A percentile compares a stretch with the other conserved stretches of the same genome.
Conservation (phyloP, 352 stramenopile species). For the Pythium apleroticum region DNA sequence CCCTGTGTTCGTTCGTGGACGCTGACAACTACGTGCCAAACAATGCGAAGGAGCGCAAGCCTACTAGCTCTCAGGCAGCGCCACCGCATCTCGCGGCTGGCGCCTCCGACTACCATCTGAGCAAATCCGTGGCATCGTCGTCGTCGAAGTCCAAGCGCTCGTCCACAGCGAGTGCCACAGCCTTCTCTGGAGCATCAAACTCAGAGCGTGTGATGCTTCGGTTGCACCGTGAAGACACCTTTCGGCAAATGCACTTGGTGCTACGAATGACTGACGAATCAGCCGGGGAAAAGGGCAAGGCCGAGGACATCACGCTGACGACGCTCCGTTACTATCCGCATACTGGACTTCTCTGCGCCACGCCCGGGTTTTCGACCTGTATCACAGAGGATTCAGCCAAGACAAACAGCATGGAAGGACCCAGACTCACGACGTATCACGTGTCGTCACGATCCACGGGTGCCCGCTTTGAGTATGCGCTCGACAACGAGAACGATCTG, state of each 20-base stretch:
- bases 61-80: neutral
- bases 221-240: constrained; percentile 50
- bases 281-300: neutral
- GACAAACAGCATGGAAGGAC: constrained; percentile 35
- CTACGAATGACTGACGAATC: constrained; percentile 33
- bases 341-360: constrained; percentile 49
- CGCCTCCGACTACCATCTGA: constrained; percentile 8
- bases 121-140: neutral
- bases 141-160: neutral
- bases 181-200: constrained; percentile 7
- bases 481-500: constrained; percentile 63
- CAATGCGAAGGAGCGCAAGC: neutral
- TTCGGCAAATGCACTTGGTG: constrained; percentile 67
- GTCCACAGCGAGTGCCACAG: neutral
- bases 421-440: constrained; percentile 49
- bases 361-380: constrained; percentile 53
- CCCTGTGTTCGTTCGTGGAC: constrained; percentile 44
- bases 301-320: constrained; percentile 41
- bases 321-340: constrained; percentile 52
- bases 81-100: neutral
- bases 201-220: constrained; percentile 34
- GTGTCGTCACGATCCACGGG: constrained; percentile 32
- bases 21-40: constrained; percentile 47
- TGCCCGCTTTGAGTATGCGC: constrained; percentile 52
- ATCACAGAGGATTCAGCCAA: constrained; percentile 38